A percentile compares a stretch with the other conserved stretches of the same genome.
These are phyloP conservation scores for Pythium brachiatum DNA, from an alignment of 352 stramenopile species.

Conservation along the genomic window DNA sequence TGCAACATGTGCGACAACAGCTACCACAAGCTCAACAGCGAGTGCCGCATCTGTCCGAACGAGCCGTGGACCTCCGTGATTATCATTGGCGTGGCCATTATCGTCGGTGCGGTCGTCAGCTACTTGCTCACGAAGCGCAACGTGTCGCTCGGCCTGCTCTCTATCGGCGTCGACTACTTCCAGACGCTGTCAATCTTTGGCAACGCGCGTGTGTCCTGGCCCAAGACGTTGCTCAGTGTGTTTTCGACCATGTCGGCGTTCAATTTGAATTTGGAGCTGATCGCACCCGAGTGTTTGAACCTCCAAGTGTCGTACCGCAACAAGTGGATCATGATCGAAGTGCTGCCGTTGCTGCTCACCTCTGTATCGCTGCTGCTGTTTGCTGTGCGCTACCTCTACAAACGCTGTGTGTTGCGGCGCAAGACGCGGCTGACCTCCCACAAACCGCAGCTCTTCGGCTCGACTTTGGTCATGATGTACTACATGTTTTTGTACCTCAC, in stretches of 20 bases:
- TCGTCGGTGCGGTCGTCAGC: slow-evolving; percentile 45
- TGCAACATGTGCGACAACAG: slow-evolving; percentile 46
- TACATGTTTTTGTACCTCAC: slow-evolving; percentile 81
- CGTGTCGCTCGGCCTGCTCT: slow-evolving; percentile 68
- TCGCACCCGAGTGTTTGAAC: slow-evolving; percentile 78
- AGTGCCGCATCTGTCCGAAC: slow-evolving; percentile 52
- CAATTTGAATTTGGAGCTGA: slow-evolving; percentile 84
- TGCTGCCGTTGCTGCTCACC: slow-evolving; percentile 49
- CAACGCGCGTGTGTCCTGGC: slow-evolving; percentile 68
- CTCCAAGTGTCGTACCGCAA: slow-evolving; percentile 68
- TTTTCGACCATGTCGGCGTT: slow-evolving; percentile 73
- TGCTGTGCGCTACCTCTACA: slow-evolving; percentile 51
- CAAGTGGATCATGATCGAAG: slow-evolving; percentile 69
- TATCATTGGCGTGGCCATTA: slow-evolving; percentile 48
- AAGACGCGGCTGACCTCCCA: slow-evolving; percentile 58
- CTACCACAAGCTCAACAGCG: slow-evolving; percentile 63
- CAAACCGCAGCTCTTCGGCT: slow-evolving; percentile 65
- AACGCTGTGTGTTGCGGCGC: slow-evolving; percentile 48
- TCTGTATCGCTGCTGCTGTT: slow-evolving; percentile 46
- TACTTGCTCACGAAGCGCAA: slow-evolving; percentile 58
- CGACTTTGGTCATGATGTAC: slow-evolving; percentile 81
- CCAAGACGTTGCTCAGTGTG: slow-evolving; percentile 47
- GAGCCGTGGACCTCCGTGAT: slow-evolving; percentile 56
- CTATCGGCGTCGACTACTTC: slow-evolving; percentile 85
- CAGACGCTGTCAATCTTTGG: slow-evolving; percentile 85